These are phyloP conservation scores for Ensete ventricosum DNA, from an alignment of 176 grass and related monocot species.

Conservation along the genomic window DNA sequence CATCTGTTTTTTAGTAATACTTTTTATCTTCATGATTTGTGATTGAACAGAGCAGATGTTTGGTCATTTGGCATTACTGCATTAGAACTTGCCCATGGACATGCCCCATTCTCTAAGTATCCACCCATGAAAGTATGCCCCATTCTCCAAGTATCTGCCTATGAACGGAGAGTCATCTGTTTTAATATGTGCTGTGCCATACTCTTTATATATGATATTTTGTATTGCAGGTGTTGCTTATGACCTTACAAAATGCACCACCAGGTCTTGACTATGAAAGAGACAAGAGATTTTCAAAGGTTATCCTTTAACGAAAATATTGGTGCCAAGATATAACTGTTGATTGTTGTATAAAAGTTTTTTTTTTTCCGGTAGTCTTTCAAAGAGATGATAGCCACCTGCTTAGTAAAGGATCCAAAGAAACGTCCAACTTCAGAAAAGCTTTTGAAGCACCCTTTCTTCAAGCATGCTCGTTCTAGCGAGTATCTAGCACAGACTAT, in stretches of 20 bases:
- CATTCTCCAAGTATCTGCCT: neutral
- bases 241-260: conserved; percentile 97
- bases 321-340: neutral
- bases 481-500: conserved; percentile 63
- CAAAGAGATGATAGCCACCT: conserved; percentile 76
- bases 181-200: neutral
- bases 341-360: conserved; percentile 13
- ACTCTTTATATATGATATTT: conserved; percentile 13
- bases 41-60: conserved; percentile 74
- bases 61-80: conserved; percentile 99
- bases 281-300: conserved; percentile 93
- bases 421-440: conserved; percentile 86
- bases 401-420: conserved; percentile 89
- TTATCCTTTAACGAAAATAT: conserved; percentile 22
- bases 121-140: conserved; percentile 77
- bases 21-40: conserved; percentile 5
- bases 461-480: conserved; percentile 66
- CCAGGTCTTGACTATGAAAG: conserved; percentile 88
- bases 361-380: conserved; percentile 54
- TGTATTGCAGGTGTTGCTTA: conserved; percentile 71
- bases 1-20: neutral
- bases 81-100: conserved; percentile 89
- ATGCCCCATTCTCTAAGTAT: conserved; percentile 96
- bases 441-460: conserved; percentile 88
- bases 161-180: neutral